Base-by-base conservation (phyloP, 768 basidiomycete species). In the Amanita subjunquillea region DNA sequence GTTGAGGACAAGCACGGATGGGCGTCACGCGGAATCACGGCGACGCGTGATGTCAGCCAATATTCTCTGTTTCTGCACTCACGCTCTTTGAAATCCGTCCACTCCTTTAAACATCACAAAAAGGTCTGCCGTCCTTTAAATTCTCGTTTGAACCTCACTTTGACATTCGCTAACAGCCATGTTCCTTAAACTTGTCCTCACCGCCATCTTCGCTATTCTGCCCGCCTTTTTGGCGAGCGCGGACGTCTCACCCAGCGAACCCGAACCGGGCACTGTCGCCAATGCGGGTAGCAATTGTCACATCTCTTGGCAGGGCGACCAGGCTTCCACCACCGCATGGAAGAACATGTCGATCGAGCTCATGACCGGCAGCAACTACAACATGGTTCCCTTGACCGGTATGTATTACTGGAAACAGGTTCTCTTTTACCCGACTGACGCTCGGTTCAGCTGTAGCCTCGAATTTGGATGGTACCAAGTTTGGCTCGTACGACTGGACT, bases 331-430 rank as follows among this genome's bases (percentile, higher is more conserved):
- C 12, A 80, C 80, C 20, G 57, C 55, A 13, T 92, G 90, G 90
- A 81, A 76, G 62, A 63, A 69, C 55, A 88, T 85, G 80, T 67
- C 73, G 56, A 86, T 92, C 53, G 71, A 88, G 63, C 77, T 91
- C 64, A 91, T 88, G 87, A 82, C 85, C 1, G 90, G 89, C 4
- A 62, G 74, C 61, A 91, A 92, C 68, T 66, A 74, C 48, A 56
- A 73, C 37, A 91, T 91, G 87, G 61, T 79, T 38, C 76, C 73
- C 58, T 57, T 91, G 53, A 78, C 81, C 10, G 80, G 86, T 88
- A 56, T 54, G 82, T 71, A 12, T 42, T 25, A 17, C 22, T 25
- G 2, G 15, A 40, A 50, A 15, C 8, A 54, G 7, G 5, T 55
- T 37, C 34, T 22, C 10, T 30, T 45, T 32, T 9, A 36, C 17